Evolutionary conservation across 2,329 filamentous ascomycete species (phyloP).

Genomic region (Botryotinia calthae): DNA sequence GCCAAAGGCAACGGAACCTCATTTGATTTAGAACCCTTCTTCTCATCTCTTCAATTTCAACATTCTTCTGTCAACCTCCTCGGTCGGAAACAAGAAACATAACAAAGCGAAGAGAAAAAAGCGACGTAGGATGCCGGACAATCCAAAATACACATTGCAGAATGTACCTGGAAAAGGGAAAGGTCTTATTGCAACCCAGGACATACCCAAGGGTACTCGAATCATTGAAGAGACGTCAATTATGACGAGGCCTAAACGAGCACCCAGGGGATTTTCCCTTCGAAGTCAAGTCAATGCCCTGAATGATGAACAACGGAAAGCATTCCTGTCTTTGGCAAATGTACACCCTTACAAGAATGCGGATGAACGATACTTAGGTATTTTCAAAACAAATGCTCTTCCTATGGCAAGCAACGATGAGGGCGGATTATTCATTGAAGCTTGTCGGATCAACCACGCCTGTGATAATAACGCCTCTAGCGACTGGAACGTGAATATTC

Average conservation of each 20-base stretch:
- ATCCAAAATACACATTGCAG: not conserved
- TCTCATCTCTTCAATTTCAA: not conserved
- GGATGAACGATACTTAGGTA: not conserved
- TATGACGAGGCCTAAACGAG: not conserved
- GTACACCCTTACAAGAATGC: not conserved
- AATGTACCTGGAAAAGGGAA: not conserved
- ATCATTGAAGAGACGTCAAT: not conserved
- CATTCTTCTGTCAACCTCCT: not conserved
- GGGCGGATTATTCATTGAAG: not conserved
- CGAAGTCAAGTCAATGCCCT: not conserved
- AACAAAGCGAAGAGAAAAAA: not conserved
- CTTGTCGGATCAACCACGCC: not conserved
- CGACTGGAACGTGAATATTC: not conserved
- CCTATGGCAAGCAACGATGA: not conserved
- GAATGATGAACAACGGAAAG: not conserved
- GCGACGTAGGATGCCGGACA: not conserved
- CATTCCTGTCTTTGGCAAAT: not conserved
- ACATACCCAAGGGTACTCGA: not conserved
- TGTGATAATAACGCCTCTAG: not conserved
- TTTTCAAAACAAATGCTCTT: not conserved
- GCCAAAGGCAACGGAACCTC: not conserved
- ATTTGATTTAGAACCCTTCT: not conserved
- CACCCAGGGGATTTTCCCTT: not conserved
- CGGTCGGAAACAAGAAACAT: not conserved
- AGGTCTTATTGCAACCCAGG: not conserved